Percentiles rank a stretch among this genome's conserved stretches.
Conservation (phyloP, 441 rosid genomes). For the Croton setiger region DNA sequence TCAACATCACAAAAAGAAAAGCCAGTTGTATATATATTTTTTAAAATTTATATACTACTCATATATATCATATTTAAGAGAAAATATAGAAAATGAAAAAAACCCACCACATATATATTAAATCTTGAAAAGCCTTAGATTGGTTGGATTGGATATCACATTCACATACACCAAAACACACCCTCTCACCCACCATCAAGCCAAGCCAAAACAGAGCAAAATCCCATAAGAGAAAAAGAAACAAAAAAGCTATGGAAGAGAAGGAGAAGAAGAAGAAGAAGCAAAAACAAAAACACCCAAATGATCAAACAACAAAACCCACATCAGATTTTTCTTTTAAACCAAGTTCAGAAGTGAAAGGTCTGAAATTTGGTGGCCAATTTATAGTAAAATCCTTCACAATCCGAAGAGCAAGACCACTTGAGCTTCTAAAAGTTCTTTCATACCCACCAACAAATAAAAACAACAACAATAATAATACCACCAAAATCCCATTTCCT, state of each 20-base stretch:
- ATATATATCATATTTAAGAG: background rate
- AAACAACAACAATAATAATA: conserved; percentile 10
- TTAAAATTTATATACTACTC: too few species aligned
- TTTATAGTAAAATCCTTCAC: conserved; percentile 95
- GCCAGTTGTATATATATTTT: background rate
- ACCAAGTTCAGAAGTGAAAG: conserved; percentile 71
- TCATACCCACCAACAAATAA: conserved; percentile 46
- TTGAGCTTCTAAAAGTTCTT: conserved; percentile 77
- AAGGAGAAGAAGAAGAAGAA: conserved; percentile 47
- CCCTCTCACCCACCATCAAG: too few species aligned
- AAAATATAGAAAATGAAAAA: background rate
- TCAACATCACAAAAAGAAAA: conserved; percentile 9
- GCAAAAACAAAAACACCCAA: conserved; percentile 65
- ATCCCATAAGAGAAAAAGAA: conserved; percentile 1
- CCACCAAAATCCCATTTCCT: conserved; percentile 47
- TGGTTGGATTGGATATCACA: conserved; percentile 19
- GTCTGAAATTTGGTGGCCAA: conserved; percentile 84
- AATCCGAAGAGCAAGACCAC: conserved; percentile 68
- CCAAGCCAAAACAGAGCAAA: conserved; percentile 6
- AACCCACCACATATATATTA: conserved; percentile 1
- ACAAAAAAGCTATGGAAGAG: conserved; percentile 33
- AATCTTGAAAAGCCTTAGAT: conserved; percentile 34
- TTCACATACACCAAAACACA: conserved; percentile 13
- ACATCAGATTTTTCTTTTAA: conserved; percentile 72
- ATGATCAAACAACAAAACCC: conserved; percentile 42